Conservation (phyloP, 768 basidiomycete genomes). For the Boletus vinaceobasis region DNA sequence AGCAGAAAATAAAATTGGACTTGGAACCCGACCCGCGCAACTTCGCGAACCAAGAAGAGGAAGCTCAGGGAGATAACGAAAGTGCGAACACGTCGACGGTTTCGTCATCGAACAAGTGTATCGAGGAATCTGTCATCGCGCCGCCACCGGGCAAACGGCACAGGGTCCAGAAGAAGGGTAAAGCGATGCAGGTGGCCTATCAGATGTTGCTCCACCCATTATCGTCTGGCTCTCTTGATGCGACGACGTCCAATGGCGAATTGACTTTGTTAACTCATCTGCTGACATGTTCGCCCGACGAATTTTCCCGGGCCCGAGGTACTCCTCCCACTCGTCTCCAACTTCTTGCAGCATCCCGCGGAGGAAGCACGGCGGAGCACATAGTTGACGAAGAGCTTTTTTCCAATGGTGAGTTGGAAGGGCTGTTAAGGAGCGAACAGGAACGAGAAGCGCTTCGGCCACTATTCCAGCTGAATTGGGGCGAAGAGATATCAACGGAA, state of each 20-base stretch:
- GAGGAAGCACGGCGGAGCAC: slow-evolving; percentile 46
- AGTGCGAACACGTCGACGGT: slow-evolving; percentile 1
- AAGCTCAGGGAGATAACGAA: slow-evolving; percentile 27
- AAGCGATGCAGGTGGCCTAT: slow-evolving; percentile 43
- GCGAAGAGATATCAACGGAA: slow-evolving; percentile 27
- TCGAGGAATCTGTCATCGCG: not conserved
- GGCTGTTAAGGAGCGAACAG: slow-evolving; percentile 48
- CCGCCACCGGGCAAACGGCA: slow-evolving; percentile 29
- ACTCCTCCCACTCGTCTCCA: slow-evolving; percentile 61
- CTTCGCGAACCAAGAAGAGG: slow-evolving; percentile 31
- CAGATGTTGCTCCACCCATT: slow-evolving; percentile 60
- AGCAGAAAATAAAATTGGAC: slow-evolving; percentile 35
- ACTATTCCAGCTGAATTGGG: slow-evolving; percentile 38
- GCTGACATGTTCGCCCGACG: slow-evolving; percentile 42
- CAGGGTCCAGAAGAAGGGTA: slow-evolving; percentile 24
- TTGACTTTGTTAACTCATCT: slow-evolving; percentile 50
- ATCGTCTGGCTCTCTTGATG: slow-evolving; percentile 26
- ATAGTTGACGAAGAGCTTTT: slow-evolving; percentile 74
- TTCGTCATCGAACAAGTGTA: slow-evolving; percentile 7
- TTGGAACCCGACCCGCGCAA: slow-evolving; percentile 36
- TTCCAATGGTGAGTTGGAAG: slow-evolving; percentile 63
- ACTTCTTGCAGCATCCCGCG: slow-evolving; percentile 53
- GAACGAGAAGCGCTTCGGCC: slow-evolving; percentile 46
- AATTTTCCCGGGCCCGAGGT: slow-evolving; percentile 26
- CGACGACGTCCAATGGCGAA: slow-evolving; percentile 10